phyloP scores from a whole-genome alignment of 306 rosid genomes.

The Ammopiptanthus mongolicus region DNA sequence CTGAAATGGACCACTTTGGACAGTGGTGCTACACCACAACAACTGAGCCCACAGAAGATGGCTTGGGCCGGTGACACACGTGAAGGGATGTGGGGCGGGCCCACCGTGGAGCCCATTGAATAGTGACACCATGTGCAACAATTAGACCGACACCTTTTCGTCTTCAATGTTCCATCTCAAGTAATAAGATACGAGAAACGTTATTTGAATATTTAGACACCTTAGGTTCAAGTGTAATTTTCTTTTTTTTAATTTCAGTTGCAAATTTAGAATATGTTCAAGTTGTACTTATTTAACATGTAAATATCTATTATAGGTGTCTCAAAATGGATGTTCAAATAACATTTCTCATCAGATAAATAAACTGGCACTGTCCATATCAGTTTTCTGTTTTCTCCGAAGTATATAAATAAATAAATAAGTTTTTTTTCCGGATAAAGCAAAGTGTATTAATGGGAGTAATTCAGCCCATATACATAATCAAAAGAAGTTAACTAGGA shows the following conservation, averaged over 20 bases:
- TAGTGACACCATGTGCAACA: conserved; percentile 30
- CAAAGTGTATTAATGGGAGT: too few relatives aligned
- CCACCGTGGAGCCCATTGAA: conserved; percentile 36
- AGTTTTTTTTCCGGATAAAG: too few relatives aligned
- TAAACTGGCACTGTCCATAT: not conserved
- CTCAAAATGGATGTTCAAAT: too few relatives aligned
- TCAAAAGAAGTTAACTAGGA: too few relatives aligned
- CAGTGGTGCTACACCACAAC: conserved; percentile 13
- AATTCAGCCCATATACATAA: too few relatives aligned
- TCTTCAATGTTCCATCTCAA: not conserved
- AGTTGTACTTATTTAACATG: too few relatives aligned
- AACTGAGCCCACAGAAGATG: conserved; percentile 38
- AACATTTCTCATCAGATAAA: not conserved
- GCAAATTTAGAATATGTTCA: too few relatives aligned
- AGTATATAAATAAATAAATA: not conserved
- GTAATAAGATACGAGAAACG: too few relatives aligned
- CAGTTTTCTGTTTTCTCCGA: not conserved
- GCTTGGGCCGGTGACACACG: conserved; percentile 35
- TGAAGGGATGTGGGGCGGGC: conserved; percentile 39
- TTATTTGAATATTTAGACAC: too few relatives aligned
- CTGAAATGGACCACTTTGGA: conserved; percentile 50
- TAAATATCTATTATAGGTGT: too few relatives aligned
- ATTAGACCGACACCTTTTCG: conserved; percentile 23
- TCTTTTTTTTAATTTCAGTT: too few relatives aligned
- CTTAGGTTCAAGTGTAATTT: too few relatives aligned